Conservation (phyloP, 495 filamentous ascomycete genomes). For the Beverwykella pulmonaria region DNA sequence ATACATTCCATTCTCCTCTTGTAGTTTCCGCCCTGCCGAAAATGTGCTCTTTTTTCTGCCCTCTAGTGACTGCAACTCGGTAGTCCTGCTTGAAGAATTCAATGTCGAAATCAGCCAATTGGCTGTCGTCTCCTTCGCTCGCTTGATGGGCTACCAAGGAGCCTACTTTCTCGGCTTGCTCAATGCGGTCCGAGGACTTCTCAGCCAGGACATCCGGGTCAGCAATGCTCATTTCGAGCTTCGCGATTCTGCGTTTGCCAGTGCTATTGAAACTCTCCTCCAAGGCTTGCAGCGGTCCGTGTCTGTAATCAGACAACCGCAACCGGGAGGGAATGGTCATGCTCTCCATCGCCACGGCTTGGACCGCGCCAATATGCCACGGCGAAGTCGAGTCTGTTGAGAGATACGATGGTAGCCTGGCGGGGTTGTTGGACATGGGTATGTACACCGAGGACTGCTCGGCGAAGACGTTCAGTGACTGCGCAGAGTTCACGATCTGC, state of each 20-base stretch:
- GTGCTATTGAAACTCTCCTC: constrained; percentile 72
- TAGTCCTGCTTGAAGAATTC: constrained; percentile 35
- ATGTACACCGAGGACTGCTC: constrained; percentile 75
- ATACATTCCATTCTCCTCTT: constrained; percentile 38
- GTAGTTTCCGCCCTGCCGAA: constrained; percentile 40
- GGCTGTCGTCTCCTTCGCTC: constrained; percentile 16
- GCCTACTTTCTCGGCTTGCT: constrained; percentile 30
- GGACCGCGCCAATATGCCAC: constrained; percentile 82
- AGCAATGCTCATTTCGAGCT: constrained; percentile 61
- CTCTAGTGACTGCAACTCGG: constrained; percentile 6
- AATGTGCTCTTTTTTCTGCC: constrained; percentile 30
- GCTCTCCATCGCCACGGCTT: constrained; percentile 78
- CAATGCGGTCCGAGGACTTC: constrained; percentile 21
- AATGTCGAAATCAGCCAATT: constrained; percentile 31
- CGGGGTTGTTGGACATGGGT: constrained; percentile 68
- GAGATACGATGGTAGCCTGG: constrained; percentile 60
- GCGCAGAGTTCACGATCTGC: constrained; percentile 62
- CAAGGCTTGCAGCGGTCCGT: constrained; percentile 62
- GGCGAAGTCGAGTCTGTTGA: constrained; percentile 64
- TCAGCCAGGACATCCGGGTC: constrained; percentile 37
- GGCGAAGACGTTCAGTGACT: constrained; percentile 66
- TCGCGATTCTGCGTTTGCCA: constrained; percentile 79
- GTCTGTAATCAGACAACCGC: constrained; percentile 53
- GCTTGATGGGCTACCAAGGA: constrained; percentile 19
- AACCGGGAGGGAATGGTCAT: constrained; percentile 76